Base-by-base conservation (phyloP, 352 stramenopile genomes). In the Globisporangium canariense region DNA sequence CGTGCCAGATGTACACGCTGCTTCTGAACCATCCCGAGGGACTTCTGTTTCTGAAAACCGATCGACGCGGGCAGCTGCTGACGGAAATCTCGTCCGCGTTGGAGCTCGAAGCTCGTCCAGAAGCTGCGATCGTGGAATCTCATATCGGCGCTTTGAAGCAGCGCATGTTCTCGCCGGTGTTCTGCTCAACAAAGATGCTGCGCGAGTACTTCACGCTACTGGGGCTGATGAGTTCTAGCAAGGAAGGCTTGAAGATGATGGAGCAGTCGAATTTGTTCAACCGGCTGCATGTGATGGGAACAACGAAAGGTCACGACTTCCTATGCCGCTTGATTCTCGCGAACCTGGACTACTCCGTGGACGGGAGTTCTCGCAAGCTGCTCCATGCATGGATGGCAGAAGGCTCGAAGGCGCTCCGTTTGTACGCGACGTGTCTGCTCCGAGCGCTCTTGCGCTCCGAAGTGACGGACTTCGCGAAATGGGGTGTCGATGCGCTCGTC, bases 181-280 rank as follows among this genome's bases (percentile, higher is more conserved):
- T 88, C 57, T 90, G 88, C 57, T 94, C 88, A 0, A 71, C 85
- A 1, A 81, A 86, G 46, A 96, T 96, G 88, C 59, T 96, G n/a
- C 88, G 88, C 49, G 88, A 96, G 65, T 96, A 96, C 59, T 96
- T 96, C 60, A 96, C 88, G 25, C 72, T 96, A 28, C 57, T 96
- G 4, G 88, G 88, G 11, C 70, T 96, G 32, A 96, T 96, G 88
- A 96, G 88, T 64, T 96, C 88, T 18, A 94, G 86, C 62, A 90
- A 88, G 54, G 88, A 96, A 79, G 88, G 88, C 0, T 66, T 96
- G 30, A 94, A 94, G 62, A 94, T 96, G 86, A 94, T 96, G 88
- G 83, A 94, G 64, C 85, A 94, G 66, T 94, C 85, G 4, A 93
- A 93, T n/a, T 62, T 96, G n/a, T 96, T 96, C 64, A 80, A 91